phyloP scores from a whole-genome alignment of 208 protist genomes.

The Trypanosoma platydactyli region DNA sequence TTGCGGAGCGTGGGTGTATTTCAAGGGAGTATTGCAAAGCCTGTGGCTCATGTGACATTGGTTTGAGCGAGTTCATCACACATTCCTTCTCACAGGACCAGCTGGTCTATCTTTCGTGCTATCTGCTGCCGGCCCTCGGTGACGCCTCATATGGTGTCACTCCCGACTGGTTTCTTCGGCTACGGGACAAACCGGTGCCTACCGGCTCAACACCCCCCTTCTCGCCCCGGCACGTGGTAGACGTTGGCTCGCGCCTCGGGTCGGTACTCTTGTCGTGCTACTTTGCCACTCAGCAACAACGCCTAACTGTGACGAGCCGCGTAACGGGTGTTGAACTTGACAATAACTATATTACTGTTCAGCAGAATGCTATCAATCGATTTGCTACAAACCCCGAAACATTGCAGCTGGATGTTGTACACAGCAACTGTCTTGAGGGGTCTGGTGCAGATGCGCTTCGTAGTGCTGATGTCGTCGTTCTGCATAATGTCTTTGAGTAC shows the following conservation, averaged over 20 bases:
- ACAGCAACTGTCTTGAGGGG: slow-evolving; percentile 69
- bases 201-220: slow-evolving; percentile 6
- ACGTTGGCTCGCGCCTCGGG: slow-evolving; percentile 83
- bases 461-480: slow-evolving; percentile 58
- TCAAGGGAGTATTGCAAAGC: slow-evolving; percentile 64
- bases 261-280: slow-evolving; percentile 62
- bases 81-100: slow-evolving; percentile 86
- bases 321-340: slow-evolving; percentile 44
- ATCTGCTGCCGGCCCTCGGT: slow-evolving; percentile 41
- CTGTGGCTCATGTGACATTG: slow-evolving; percentile 65
- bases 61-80: slow-evolving; percentile 70
- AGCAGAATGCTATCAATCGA: slow-evolving; percentile 30
- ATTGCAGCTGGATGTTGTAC: slow-evolving; percentile 37
- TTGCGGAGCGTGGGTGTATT: slow-evolving; percentile 43
- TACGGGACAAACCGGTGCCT: neutral
- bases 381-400: slow-evolving; percentile 27
- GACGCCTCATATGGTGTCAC: neutral
- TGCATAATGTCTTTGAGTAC: slow-evolving; percentile 92
- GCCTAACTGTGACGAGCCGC: slow-evolving; percentile 25
- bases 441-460: slow-evolving; percentile 38
- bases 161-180: slow-evolving; percentile 3
- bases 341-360: slow-evolving; percentile 23
- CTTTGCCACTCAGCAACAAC: slow-evolving; percentile 48
- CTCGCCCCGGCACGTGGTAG: slow-evolving; percentile 29
- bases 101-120: slow-evolving; percentile 73